Base-by-base conservation (phyloP, 495 filamentous ascomycete genomes). In the Oleoguttula mirabilis region DNA sequence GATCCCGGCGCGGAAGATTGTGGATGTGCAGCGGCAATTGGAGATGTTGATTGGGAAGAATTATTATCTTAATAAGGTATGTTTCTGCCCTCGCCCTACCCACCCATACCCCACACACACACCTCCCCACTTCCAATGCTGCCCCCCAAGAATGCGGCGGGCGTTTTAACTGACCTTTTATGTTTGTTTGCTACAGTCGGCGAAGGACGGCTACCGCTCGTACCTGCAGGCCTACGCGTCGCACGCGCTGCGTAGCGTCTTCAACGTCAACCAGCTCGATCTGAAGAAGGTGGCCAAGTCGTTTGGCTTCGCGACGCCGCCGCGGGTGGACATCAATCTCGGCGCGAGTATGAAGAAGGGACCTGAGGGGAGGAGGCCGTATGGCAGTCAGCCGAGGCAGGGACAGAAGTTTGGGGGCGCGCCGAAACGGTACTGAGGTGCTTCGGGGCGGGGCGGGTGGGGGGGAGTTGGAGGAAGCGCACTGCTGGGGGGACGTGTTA, bases 171-270 rank as follows among this genome's bases (percentile, higher is more conserved):
- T 36, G 15, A 36, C 40, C 10, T 44, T 30, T 32, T 32, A 41
- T 10, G 22, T 39, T 10, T 10, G 22, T 40, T 8, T 21, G 5
- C 28, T 45, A 12, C 37, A 65, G 60, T 79, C 75, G 21, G 77
- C 77, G 31, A 81, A 81, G 59, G 76, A 80, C 49, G 77, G 75
- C 28, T 82, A 80, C 55, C 73, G 80, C 22, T 82, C 83, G 10
- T 98, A 98, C 58, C 73, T 98, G 11, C 82, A 94, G 52, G 90
- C 90, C 0, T 98, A 98, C 48, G 86, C 88, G 14, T 86, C 80
- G 21, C 90, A 98, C 62, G 82, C 77, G 43, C 71, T 95, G 36
- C 77, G 88, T 23, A 82, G 83, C 10, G 82, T 94, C 24, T 98
- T 94, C 56, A 86, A 98, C 58, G 77, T 98, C 21, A 68, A 95